Base-by-base conservation (phyloP, 768 basidiomycete genomes). In the Suillus occidentalis region DNA sequence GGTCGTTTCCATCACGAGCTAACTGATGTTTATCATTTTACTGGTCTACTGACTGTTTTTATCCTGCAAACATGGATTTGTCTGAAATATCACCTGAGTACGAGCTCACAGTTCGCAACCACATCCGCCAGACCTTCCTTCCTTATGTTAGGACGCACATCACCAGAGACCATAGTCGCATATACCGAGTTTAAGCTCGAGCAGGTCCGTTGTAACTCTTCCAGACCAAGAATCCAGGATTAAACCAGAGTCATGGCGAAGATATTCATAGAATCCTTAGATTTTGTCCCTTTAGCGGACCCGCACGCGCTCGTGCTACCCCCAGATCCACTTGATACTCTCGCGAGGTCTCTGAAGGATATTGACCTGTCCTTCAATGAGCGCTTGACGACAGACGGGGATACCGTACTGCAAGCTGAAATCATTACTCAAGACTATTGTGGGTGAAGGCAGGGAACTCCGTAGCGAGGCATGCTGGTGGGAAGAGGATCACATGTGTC, bases 61-160 rank as follows among this genome's bases (percentile, higher is more conserved):
- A 84, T 58, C 62, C 52, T 28, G 22, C 45, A 64, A 7, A 36
- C 25, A 65, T 65, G 64, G 64, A 65, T 50, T 49, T 47, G 7
- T 52, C 50, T 25, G 36, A 34, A 28, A 39, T 61, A 40, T 60
- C 62, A 59, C n/a, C 37, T 18, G 37, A 55, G 5, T 59, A 69
- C 18, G 78, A 79, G 59, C 52, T 63, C 6, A 67, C 65, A 53
- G 69, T 81, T 4, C 72, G 71, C 7, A 72, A 69, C 40, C 88
- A 89, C 70, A 84, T 90, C 63, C 84, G 81, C 47, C 74, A 81
- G 42, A 72, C 88, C 36, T 79, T 90, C 36, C 75, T 84, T 36
- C 78, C 82, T 49, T 91, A 90, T 68, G 82, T 78, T 8, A 79
- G 79, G 42, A 74, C 71, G 20, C 83, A 91, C 72, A 73, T 88